These are phyloP conservation scores for Petasospora fabianii DNA, from an alignment of 1,139 yeast genomes.

Conservation along the genomic window DNA sequence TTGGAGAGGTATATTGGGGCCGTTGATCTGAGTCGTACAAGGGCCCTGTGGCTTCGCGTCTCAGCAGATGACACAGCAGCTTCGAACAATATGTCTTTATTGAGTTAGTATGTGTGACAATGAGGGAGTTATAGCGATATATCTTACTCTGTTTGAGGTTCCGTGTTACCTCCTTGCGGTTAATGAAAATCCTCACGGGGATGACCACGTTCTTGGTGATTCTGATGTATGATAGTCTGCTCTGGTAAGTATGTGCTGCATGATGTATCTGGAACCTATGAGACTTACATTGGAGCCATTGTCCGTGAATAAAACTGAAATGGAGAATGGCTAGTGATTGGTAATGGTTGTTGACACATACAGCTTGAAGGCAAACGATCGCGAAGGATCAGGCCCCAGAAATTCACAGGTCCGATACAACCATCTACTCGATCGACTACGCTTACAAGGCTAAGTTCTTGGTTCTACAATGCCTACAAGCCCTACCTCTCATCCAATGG, in stretches of 20 bases:
- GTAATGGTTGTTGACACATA: neutral
- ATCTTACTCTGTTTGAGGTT: conserved; percentile 9
- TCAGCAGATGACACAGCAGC: conserved; percentile 20
- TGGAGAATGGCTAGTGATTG: too few species aligned
- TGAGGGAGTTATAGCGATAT: neutral
- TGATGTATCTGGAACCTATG: neutral
- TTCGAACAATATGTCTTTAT: conserved; percentile 12
- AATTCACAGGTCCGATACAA: too few species aligned
- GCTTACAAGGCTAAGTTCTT: too few species aligned
- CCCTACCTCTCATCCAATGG: conserved; percentile 1
- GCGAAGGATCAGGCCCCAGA: too few species aligned
- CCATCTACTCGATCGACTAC: too few species aligned
- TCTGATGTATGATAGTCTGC: conserved; percentile 17
- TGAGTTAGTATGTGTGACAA: conserved; percentile 1
- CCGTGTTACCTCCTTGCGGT: conserved; percentile 16
- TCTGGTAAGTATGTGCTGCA: neutral
- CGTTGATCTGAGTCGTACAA: conserved; percentile 15
- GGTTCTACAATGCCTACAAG: too few species aligned
- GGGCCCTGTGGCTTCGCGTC: conserved; percentile 17
- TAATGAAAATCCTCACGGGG: conserved; percentile 20
- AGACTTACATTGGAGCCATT: conserved; percentile 22
- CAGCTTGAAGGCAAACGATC: too few species aligned
- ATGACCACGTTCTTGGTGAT: conserved; percentile 10
- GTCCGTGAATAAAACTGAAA: too few species aligned
- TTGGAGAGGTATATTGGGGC: conserved; percentile 15